Evolutionary conservation across 2,329 filamentous ascomycete genomes (phyloP).

Genomic region (Waltergamsia citrina): DNA sequence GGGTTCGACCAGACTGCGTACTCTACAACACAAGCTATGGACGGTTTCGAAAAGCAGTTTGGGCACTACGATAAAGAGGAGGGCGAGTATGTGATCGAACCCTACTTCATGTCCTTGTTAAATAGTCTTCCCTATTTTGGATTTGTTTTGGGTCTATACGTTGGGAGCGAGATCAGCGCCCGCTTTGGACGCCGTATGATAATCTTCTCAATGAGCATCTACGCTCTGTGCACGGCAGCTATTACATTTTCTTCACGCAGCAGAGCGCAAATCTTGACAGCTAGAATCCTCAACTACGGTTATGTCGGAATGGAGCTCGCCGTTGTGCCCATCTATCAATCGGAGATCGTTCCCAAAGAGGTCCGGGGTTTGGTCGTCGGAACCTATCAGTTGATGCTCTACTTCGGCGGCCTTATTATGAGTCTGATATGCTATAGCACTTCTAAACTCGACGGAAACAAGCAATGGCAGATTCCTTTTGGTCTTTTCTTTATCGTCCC

Average conservation of each 20-base stretch:
- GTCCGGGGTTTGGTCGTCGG: slow-evolving; percentile 20
- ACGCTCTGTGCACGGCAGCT: slow-evolving; percentile 19
- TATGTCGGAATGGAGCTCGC: slow-evolving; percentile 30
- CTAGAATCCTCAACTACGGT: slow-evolving; percentile 18
- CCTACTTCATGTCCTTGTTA: slow-evolving; percentile 5
- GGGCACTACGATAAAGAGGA: slow-evolving; percentile 10
- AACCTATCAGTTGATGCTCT: slow-evolving; percentile 14
- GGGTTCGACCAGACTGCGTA: slow-evolving; percentile 23
- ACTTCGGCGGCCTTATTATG: slow-evolving; percentile 10
- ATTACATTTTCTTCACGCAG: slow-evolving; percentile 19
- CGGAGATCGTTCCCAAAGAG: slow-evolving; percentile 18
- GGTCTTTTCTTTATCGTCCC: slow-evolving; percentile 23
- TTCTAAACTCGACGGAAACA: slow-evolving; percentile 14
- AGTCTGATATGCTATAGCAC: slow-evolving; percentile 16
- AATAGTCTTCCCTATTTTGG: slow-evolving; percentile 5
- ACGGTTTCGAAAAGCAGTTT: slow-evolving; percentile 17
- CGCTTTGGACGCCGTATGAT: slow-evolving; percentile 21
- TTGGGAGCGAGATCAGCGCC: slow-evolving; percentile 18
- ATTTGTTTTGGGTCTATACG: slow-evolving; percentile 9
- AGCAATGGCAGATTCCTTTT: slow-evolving; percentile 21
- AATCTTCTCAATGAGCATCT: slow-evolving; percentile 25
- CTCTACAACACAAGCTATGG: slow-evolving; percentile 21
- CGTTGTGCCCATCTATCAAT: slow-evolving; percentile 21
- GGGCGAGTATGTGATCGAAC: neutral
- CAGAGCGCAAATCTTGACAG: slow-evolving; percentile 20